phyloP scores from a whole-genome alignment of 805 yeast species.

The Candida koratica region DNA sequence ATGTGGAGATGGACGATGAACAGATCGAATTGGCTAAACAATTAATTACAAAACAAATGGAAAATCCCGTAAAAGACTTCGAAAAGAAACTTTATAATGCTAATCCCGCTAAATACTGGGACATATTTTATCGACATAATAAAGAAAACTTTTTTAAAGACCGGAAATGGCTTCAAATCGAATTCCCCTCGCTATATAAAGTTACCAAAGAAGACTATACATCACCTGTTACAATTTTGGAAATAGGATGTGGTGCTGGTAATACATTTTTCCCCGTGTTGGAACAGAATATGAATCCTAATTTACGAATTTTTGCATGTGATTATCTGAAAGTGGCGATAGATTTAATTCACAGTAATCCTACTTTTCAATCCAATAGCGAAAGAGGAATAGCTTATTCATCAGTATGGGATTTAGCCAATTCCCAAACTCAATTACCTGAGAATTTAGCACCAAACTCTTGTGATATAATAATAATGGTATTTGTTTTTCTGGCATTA shows the following conservation, averaged over 20 bases:
- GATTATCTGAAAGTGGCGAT: conserved; percentile 91
- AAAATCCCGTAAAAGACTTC: conserved; percentile 81
- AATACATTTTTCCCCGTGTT: conserved; percentile 92
- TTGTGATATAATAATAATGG: conserved; percentile 89
- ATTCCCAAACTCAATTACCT: conserved; percentile 68
- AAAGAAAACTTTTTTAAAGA: conserved; percentile 94
- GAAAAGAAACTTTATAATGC: conserved; percentile 75
- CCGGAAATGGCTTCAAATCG: conserved; percentile 92
- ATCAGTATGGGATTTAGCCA: conserved; percentile 93
- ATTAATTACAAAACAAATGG: conserved; percentile 69
- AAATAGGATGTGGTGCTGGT: conserved; percentile 98
- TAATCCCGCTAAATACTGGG: conserved; percentile 94
- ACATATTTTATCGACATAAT: conserved; percentile 85
- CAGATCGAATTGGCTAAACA: conserved; percentile 72
- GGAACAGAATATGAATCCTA: conserved; percentile 75
- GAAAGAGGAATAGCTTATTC: conserved; percentile 59
- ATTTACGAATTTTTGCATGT: conserved; percentile 72
- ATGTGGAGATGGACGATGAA: conserved; percentile 95
- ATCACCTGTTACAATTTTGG: conserved; percentile 72
- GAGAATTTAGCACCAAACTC: conserved; percentile 78
- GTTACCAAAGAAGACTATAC: conserved; percentile 64
- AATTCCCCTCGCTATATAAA: conserved; percentile 81
- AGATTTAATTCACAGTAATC: conserved; percentile 68
- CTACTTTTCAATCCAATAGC: conserved; percentile 51
- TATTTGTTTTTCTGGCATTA: conserved; percentile 89